Evolutionary conservation across 139 green algal species (phyloP), one percentile per base, ranked within the genome.

Genomic region (Pleodorina starrii): DNA sequence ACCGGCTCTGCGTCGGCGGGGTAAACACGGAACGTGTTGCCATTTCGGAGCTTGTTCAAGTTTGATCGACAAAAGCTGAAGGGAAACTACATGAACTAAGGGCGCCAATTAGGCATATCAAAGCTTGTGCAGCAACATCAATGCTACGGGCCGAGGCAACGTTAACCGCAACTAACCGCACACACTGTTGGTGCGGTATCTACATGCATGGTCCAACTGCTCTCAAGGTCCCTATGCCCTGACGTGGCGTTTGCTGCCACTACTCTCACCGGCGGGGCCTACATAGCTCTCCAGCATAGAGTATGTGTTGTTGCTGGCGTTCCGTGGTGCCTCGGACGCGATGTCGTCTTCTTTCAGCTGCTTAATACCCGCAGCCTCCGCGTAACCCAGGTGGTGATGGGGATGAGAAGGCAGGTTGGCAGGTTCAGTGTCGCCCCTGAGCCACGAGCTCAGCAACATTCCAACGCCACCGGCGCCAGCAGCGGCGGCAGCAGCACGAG

Each of bases 241-340:
- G n/a, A n/a, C n/a, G n/a, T n/a, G n/a, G n/a, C n/a, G n/a, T n/a
- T n/a, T n/a, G n/a, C n/a, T n/a, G n/a, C n/a, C n/a, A n/a, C n/a
- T n/a, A n/a, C n/a, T n/a, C n/a, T n/a, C 32, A 84, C 76, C 76
- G 11, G 76, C 76, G 32, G 76, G 76, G 0, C 76, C 76, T 10
- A 84, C 76, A 36, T 84, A 84, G 76, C 76, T 84, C 76, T 84
- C 76, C 12, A 84, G 50, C 76, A 84, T 48, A 5, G 50, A 69
- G 25, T 50, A 69, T 1, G 50, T n/a, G 32, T 32, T 50, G 51
- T 85, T 85, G 51, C 16, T 12, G 23, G 59, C 21, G 50, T 54
- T 85, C 29, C 36, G 51, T 5, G 78, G 78, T 11, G 78, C 78
- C 57, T 73, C 78, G 25, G 43, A 42, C 0, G 36, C 36, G 9